Base-by-base conservation (phyloP, 306 rosid species). In the Cotoneaster glaucophyllus region DNA sequence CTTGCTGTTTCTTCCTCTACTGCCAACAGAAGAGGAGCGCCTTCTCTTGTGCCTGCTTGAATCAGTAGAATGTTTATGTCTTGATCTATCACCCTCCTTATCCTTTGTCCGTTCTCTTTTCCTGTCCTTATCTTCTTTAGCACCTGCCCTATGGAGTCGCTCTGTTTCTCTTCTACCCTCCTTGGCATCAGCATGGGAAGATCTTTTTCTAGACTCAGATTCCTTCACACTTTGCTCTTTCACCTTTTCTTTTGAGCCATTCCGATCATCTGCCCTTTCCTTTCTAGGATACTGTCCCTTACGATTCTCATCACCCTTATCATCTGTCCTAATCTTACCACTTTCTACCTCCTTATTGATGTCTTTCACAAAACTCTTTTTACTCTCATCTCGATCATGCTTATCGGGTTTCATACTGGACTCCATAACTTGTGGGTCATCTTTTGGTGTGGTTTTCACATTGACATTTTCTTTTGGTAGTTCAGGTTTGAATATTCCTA, bases 1-100 rank as follows among this genome's bases (percentile, higher is more conserved):
- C 84, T 84, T 85, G 91, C 88, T 81, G 81, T 80, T 85, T 80
- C 92, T 91, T 50, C 91, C 92, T 81, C 93, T 86, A 74, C 91
- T 87, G 81, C 89, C 85, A 53, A 84, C 83, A 54, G 97, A 88
- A 73, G 97, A 80, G 39, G 96, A 92, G 54, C 90, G 88, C 59
- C 87, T 77, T 78, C 92, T 90, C 84, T 82, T 86, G 78, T 85
- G 93, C 85, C 87, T 86, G 78, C 88, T 90, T 59, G 86, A 74
- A 52, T 89, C 87, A 28, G 86, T 86, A 66, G 86, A 80, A 67
- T 79, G 85, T 80, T 85, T 95, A 56, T 78, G 88, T 80, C 93
- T 90, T 44, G 86, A 83, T 80, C 84, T 90, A 45, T 86, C 88
- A 69, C 85, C 97, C 57, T 87, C 97, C 78, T 84, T 90, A 68